phyloP scores from a whole-genome alignment of 257 asterid species.

The Solanum appendiculatum region DNA sequence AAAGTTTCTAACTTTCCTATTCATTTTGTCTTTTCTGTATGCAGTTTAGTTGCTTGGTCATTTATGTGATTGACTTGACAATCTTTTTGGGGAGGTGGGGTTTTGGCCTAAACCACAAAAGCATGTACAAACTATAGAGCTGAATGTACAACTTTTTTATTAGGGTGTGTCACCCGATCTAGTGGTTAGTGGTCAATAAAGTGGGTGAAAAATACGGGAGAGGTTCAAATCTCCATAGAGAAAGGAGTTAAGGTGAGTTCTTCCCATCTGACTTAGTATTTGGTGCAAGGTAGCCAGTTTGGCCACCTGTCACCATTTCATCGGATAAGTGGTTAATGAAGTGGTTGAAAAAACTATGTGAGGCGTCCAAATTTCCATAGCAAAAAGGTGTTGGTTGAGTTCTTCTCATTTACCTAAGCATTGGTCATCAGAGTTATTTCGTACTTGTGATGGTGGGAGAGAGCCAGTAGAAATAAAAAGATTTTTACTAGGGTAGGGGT shows the following conservation, averaged over 20 bases:
- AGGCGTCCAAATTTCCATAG: not conserved
- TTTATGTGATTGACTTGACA: not conserved
- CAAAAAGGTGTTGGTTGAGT: not conserved
- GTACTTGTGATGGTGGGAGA: not conserved
- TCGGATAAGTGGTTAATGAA: not conserved
- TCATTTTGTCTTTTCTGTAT: not conserved
- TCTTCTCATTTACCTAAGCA: not conserved
- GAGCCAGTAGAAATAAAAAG: not conserved
- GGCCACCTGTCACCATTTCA: not conserved
- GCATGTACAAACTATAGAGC: not conserved
- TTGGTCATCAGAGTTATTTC: not conserved
- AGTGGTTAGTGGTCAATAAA: not conserved
- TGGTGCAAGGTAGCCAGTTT: not conserved
- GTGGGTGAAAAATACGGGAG: not conserved
- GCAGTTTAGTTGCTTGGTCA: conserved; percentile 1
- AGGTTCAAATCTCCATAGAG: not conserved
- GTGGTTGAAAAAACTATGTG: not conserved
- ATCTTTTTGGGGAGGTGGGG: not conserved
- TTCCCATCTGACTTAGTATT: not conserved
- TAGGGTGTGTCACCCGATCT: not conserved
- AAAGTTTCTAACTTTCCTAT: not conserved
- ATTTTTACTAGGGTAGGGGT: not conserved
- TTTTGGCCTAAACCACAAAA: not conserved
- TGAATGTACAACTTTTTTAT: not conserved
- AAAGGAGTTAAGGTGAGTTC: not conserved